Evolutionary conservation across 495 filamentous ascomycete species (phyloP).

Genomic region (Penicillium coprophilum): DNA sequence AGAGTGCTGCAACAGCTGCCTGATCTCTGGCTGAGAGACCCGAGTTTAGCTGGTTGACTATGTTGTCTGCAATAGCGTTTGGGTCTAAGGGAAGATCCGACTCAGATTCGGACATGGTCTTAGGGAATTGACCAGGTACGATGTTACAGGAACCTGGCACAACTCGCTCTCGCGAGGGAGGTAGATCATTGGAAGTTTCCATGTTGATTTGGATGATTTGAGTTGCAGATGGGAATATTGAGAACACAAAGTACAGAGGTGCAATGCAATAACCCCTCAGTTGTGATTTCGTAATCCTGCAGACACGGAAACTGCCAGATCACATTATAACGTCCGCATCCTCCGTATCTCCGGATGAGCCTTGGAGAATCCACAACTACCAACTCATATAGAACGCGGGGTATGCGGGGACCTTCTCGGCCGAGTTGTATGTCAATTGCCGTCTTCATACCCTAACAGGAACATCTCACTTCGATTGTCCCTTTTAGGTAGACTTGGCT

Average conservation of each 20-base stretch:
- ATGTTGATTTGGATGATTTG: slow-evolving; percentile 8
- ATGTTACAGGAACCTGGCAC: slow-evolving; percentile 62
- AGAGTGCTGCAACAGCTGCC: slow-evolving; percentile 30
- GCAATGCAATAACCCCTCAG: neutral
- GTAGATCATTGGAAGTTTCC: slow-evolving; percentile 6
- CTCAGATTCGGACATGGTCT: slow-evolving; percentile 27
- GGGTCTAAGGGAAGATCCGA: slow-evolving; percentile 43
- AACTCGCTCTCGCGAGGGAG: slow-evolving; percentile 53
- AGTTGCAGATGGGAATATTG: neutral
- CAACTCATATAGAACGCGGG: too few relatives aligned
- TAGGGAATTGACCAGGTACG: slow-evolving; percentile 37
- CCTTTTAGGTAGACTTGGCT: too few relatives aligned
- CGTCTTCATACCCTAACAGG: neutral
- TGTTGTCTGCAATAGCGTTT: slow-evolving; percentile 39
- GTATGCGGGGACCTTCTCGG: too few relatives aligned
- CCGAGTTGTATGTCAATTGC: neutral
- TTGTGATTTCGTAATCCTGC: neutral
- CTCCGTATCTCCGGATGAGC: too few relatives aligned
- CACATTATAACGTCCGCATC: too few relatives aligned
- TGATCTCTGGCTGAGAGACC: slow-evolving; percentile 40
- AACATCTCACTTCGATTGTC: neutral
- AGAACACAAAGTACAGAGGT: neutral
- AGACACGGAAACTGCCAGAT: neutral
- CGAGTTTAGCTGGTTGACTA: slow-evolving; percentile 51
- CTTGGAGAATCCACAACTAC: too few relatives aligned